phyloP scores from a whole-genome alignment of 768 basidiomycete genomes.

The Lentinula sp. region DNA sequence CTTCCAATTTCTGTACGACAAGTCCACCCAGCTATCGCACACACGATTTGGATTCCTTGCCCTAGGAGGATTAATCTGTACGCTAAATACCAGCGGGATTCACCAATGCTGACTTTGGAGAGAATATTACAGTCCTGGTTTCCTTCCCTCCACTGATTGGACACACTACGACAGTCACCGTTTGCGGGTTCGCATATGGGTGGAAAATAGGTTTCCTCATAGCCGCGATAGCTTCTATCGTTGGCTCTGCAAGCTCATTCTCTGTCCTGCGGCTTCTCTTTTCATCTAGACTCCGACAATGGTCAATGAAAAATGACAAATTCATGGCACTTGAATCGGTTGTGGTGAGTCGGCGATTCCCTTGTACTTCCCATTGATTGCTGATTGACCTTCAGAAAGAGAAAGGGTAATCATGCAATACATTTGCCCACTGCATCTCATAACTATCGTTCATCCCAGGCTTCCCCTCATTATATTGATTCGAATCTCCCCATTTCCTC shows the following conservation, averaged over 20 bases:
- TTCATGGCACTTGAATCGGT: conserved; percentile 78
- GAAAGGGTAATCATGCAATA: conserved; percentile 38
- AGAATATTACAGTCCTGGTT: conserved; percentile 30
- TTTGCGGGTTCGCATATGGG: conserved; percentile 84
- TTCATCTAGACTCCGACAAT: conserved; percentile 44
- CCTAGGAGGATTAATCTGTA: conserved; percentile 47
- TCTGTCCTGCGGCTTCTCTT: conserved; percentile 55
- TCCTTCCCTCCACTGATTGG: conserved; percentile 63
- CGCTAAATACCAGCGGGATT: background rate
- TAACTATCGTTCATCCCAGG: background rate
- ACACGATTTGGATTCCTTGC: conserved; percentile 59
- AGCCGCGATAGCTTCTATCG: conserved; percentile 50
- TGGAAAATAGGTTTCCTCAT: conserved; percentile 64
- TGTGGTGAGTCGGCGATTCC: conserved; percentile 40
- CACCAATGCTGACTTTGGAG: background rate
- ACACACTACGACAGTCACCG: conserved; percentile 56
- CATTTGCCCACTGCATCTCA: background rate
- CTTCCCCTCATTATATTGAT: conserved; percentile 79
- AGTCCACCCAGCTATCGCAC: conserved; percentile 53
- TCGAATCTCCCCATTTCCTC: conserved; percentile 76
- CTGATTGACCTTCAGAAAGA: conserved; percentile 37
- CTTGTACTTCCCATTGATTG: background rate
- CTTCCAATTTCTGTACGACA: conserved; percentile 66
- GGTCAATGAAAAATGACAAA: conserved; percentile 58
- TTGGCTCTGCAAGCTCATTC: conserved; percentile 63